A percentile compares a stretch with the other conserved stretches of the same genome.
These are phyloP conservation scores for Syzygium aromaticum DNA, from an alignment of 345 rosid species.

Conservation along the genomic window DNA sequence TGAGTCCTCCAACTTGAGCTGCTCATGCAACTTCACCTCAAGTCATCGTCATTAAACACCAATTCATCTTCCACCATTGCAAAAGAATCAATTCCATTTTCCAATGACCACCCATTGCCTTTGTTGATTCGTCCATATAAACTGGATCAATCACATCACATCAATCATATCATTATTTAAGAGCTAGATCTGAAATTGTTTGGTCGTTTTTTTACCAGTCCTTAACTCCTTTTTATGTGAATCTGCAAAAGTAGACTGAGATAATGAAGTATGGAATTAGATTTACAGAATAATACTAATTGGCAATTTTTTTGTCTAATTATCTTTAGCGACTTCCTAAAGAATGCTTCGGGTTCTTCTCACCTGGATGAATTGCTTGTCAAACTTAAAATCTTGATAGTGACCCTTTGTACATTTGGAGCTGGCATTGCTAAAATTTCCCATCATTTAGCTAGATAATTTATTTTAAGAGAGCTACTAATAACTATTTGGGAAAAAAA, in stretches of 20 bases:
- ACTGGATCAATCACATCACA: not conserved
- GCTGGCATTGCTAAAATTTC: not conserved
- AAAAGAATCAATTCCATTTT: not conserved
- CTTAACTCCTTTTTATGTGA: not conserved
- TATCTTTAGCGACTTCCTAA: not conserved
- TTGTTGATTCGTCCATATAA: not conserved
- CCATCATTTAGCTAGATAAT: not conserved
- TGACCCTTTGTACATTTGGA: not conserved
- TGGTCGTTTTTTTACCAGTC: not conserved
- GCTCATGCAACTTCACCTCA: not conserved
- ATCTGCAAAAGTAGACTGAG: not conserved
- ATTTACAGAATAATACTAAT: not conserved
- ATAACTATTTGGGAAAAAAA: not conserved
- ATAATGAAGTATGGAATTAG: not conserved
- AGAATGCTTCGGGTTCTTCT: not conserved
- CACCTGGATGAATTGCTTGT: not conserved
- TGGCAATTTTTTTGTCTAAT: not conserved
- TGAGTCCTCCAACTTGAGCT: not conserved
- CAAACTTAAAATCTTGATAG: not conserved
- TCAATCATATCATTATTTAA: not conserved
- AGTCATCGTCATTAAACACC: not conserved
- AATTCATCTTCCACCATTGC: not conserved
- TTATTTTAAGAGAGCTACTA: not conserved
- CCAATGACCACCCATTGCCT: not conserved
- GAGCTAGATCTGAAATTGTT: not conserved